Evolutionary conservation across 1,139 yeast species (phyloP).

Genomic region (Fermentozyma sake): DNA sequence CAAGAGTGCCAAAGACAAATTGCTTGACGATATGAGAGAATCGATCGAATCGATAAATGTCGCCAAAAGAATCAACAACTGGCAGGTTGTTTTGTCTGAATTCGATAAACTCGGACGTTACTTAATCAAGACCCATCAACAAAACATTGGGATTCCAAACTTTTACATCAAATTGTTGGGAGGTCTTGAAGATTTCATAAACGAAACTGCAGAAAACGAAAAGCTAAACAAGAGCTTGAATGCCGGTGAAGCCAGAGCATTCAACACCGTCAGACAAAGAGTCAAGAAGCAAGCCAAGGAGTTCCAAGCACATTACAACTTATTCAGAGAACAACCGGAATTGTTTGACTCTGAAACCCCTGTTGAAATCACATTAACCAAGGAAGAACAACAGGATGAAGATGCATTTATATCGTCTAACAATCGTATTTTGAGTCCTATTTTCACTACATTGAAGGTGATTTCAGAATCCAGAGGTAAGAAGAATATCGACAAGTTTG

Average conservation of each 20-base stretch:
- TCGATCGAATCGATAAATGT: conserved; percentile 66
- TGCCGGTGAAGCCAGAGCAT: conserved; percentile 82
- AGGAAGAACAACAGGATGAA: conserved; percentile 16
- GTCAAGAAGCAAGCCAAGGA: conserved; percentile 78
- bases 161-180: conserved; percentile 66
- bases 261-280: conserved; percentile 85
- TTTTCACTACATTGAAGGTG: conserved; percentile 69
- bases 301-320: conserved; percentile 51
- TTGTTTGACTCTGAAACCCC: conserved; percentile 57
- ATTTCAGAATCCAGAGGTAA: conserved; percentile 92
- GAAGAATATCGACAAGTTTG: conserved; percentile 81
- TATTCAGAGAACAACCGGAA: conserved; percentile 69
- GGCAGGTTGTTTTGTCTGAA: conserved; percentile 73
- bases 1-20: conserved; percentile 89
- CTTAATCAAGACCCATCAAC: conserved; percentile 68
- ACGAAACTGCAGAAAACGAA: conserved; percentile 53
- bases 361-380: conserved; percentile 20
- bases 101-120: conserved; percentile 73
- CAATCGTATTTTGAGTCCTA: conserved; percentile 35
- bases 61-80: conserved; percentile 69
- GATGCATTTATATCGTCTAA: conserved; percentile 12
- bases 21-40: conserved; percentile 78
- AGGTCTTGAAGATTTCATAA: conserved; percentile 67
- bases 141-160: conserved; percentile 67
- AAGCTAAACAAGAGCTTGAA: conserved; percentile 67